A percentile compares a stretch with the other conserved stretches of the same genome.
Evolutionary conservation across 768 basidiomycete genomes (phyloP).

Genomic region (Russula olivacea): DNA sequence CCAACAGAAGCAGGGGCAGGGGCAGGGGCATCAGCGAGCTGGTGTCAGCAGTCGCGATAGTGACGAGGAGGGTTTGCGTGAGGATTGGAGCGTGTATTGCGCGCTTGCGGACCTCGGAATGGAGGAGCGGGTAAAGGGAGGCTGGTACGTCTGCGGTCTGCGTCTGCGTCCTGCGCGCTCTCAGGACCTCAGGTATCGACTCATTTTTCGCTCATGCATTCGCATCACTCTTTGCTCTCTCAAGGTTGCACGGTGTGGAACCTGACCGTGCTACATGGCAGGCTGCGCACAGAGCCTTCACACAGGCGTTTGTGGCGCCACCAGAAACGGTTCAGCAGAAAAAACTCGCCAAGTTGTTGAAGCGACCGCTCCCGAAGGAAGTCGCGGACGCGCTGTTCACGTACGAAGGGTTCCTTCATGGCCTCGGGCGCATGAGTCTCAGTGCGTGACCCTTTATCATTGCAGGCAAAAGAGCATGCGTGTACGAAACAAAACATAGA

Average conservation of each 20-base stretch:
- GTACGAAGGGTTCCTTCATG: slow-evolving; percentile 68
- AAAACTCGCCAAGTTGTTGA: slow-evolving; percentile 52
- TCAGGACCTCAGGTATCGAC: slow-evolving; percentile 8
- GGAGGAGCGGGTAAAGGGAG: slow-evolving; percentile 54
- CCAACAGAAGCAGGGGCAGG: slow-evolving; percentile 39
- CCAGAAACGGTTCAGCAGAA: slow-evolving; percentile 45
- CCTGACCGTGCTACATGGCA: too few species aligned
- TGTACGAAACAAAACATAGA: too few species aligned
- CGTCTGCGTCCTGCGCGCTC: neutral
- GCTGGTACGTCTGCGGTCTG: slow-evolving; percentile 38
- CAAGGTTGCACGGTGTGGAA: slow-evolving; percentile 38
- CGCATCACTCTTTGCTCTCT: too few species aligned
- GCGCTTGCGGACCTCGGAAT: slow-evolving; percentile 70
- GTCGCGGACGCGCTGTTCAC: slow-evolving; percentile 59
- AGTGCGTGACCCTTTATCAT: too few species aligned
- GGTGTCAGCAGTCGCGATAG: slow-evolving; percentile 18
- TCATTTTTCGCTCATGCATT: slow-evolving; percentile 4
- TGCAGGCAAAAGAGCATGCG: too few species aligned
- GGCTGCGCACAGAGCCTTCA: too few species aligned
- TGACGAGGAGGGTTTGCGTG: slow-evolving; percentile 31
- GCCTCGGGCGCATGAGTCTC: slow-evolving; percentile 75
- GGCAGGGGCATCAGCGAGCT: slow-evolving; percentile 17
- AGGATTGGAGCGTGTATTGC: slow-evolving; percentile 51
- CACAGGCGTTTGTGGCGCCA: slow-evolving; percentile 62
- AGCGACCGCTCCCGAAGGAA: slow-evolving; percentile 41